These are phyloP conservation scores for Escallonia herrerae DNA, from an alignment of 129 eudicot species.

Conservation along the genomic window DNA sequence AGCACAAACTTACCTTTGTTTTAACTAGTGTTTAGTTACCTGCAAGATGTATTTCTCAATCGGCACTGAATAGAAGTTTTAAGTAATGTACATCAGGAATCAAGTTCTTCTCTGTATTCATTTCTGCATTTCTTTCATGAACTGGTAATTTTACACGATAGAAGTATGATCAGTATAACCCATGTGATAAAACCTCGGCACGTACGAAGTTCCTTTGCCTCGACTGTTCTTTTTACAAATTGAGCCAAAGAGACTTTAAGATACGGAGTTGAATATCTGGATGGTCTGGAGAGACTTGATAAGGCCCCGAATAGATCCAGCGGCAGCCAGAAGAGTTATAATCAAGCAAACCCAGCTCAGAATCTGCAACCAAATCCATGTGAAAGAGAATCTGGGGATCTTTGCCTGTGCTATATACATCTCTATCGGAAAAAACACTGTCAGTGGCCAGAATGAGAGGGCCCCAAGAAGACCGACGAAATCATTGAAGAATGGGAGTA, in stretches of 20 bases:
- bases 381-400: constrained; percentile 36
- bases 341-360: constrained; percentile 38
- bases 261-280: constrained; percentile 38
- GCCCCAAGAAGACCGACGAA: constrained; percentile 73
- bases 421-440: constrained; percentile 70
- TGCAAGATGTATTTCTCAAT: too few species aligned
- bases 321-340: constrained; percentile 49
- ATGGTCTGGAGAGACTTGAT: constrained; percentile 24
- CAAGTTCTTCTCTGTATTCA: too few species aligned
- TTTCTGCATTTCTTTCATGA: too few species aligned
- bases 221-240: too few species aligned
- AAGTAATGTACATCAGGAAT: too few species aligned
- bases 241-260: constrained; percentile 12
- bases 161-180: too few species aligned
- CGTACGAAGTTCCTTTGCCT: too few species aligned
- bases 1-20: background rate
- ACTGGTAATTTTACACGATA: too few species aligned
- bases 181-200: too few species aligned
- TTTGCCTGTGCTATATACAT: constrained; percentile 50
- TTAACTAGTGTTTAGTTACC: too few species aligned
- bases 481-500: constrained; percentile 71
- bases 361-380: constrained; percentile 47
- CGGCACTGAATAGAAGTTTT: too few species aligned
- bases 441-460: constrained; percentile 60
- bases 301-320: constrained; percentile 58